Conservation (phyloP, 768 basidiomycete genomes). For the Boletus vinaceobasis region DNA sequence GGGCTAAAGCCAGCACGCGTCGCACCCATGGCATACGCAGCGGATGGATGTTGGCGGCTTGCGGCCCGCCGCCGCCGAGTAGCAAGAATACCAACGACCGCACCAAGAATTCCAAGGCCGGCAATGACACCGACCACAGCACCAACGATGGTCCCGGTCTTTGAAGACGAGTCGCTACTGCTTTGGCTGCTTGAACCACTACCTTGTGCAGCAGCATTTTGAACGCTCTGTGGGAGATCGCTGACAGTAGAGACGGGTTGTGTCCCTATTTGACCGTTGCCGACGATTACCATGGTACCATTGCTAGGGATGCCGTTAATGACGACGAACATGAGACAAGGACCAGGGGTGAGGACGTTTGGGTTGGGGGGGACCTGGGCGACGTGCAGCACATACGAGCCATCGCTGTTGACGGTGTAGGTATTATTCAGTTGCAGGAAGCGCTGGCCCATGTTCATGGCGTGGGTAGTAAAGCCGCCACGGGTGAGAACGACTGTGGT, state of each 20-base stretch:
- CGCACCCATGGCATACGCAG: conserved; percentile 40
- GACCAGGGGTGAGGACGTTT: conserved; percentile 87
- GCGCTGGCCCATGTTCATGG: conserved; percentile 91
- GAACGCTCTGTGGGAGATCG: conserved; percentile 37
- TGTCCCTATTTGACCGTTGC: conserved; percentile 69
- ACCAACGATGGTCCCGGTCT: conserved; percentile 27
- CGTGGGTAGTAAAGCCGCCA: conserved; percentile 81
- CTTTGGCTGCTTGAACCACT: conserved; percentile 12
- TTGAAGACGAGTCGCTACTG: conserved; percentile 21
- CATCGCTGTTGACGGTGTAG: conserved; percentile 75
- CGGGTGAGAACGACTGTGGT: conserved; percentile 79
- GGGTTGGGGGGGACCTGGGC: conserved; percentile 81
- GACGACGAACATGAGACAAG: conserved; percentile 78
- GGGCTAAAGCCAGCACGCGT: conserved; percentile 27
- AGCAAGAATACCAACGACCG: conserved; percentile 43
- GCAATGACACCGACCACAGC: conserved; percentile 31
- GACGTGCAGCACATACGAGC: conserved; percentile 76
- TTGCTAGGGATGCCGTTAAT: conserved; percentile 84
- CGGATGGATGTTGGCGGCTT: conserved; percentile 28
- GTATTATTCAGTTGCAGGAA: conserved; percentile 80
- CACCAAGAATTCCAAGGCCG: conserved; percentile 30
- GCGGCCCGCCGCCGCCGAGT: conserved; percentile 49
- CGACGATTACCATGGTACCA: conserved; percentile 73
- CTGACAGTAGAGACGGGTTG: conserved; percentile 47
- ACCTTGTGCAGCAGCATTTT: conserved; percentile 41